These are phyloP conservation scores for Paramecium tetraurelia DNA, from an alignment of 73 alveolate genomes.

Conservation along the genomic window DNA sequence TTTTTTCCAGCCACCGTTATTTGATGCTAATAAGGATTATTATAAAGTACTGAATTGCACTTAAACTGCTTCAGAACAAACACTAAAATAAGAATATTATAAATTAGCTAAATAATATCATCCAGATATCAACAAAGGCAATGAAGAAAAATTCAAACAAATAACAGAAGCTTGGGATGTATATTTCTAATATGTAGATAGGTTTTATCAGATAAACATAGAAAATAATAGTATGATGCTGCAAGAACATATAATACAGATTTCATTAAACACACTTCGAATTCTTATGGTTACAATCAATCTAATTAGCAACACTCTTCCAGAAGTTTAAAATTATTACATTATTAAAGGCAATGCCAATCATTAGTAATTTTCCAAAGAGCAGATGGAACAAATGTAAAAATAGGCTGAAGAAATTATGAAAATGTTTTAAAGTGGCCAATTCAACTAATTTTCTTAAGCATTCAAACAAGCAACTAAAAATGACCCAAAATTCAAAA, in stretches of 20 bases:
- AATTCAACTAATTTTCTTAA: background rate
- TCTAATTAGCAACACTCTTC: background rate
- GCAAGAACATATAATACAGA: background rate
- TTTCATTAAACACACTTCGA: background rate
- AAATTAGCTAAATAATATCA: conserved; percentile 91
- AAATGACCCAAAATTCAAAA: background rate
- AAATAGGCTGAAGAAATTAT: background rate
- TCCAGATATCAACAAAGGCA: conserved; percentile 83
- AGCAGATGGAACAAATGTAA: conserved; percentile 8
- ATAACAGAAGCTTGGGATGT: conserved; percentile 75
- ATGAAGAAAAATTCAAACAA: conserved; percentile 73
- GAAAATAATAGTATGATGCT: conserved; percentile 16
- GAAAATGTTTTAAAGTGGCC: background rate
- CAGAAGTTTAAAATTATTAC: background rate
- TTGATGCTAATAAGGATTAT: conserved; percentile 18
- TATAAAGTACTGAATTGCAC: conserved; percentile 75
- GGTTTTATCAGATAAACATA: conserved; percentile 10
- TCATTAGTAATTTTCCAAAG: background rate
- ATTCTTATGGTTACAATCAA: background rate
- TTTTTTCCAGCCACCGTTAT: conserved; percentile 10
- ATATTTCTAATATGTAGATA: background rate
- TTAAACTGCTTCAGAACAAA: conserved; percentile 76
- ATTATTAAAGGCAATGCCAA: background rate
- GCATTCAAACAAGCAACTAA: background rate
- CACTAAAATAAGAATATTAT: conserved; percentile 88